These are phyloP conservation scores for Plantago coronopus DNA, from an alignment of 305 asterid genomes.

Conservation along the genomic window DNA sequence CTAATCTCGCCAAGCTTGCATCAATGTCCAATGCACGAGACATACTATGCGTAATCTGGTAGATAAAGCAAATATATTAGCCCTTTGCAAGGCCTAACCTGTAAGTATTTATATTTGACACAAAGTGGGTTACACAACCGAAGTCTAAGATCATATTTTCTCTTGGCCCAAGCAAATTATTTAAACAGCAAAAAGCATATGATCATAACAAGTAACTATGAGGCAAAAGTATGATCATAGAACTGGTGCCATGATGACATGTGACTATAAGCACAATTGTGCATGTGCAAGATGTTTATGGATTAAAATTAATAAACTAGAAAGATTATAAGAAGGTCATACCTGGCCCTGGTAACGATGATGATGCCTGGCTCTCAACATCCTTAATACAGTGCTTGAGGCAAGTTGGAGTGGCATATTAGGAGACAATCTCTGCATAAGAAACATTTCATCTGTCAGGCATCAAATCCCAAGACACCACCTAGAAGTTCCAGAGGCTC, in stretches of 20 bases:
- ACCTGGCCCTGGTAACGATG: constrained; percentile 89
- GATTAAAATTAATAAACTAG: constrained; percentile 4
- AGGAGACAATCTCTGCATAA: constrained; percentile 75
- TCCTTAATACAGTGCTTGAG: constrained; percentile 73
- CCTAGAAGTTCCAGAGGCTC: no score
- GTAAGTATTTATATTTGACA: neutral
- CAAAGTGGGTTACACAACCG: neutral
- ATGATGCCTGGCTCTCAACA: constrained; percentile 86
- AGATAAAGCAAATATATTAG: constrained; percentile 15
- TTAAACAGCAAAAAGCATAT: constrained; percentile 6
- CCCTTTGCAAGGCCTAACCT: constrained; percentile 3
- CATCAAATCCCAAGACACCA: neutral
- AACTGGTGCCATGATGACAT: constrained; percentile 1
- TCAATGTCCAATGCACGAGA: constrained; percentile 78
- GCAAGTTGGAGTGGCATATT: constrained; percentile 87
- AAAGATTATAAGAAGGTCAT: constrained; percentile 25
- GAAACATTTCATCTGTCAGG: constrained; percentile 17
- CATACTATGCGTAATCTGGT: constrained; percentile 69
- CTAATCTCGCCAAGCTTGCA: constrained; percentile 80
- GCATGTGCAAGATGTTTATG: constrained; percentile 1
- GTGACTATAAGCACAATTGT: neutral
- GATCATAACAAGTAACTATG: neutral
- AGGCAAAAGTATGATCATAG: neutral
- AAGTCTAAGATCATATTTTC: constrained; percentile 18
- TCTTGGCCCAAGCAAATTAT: constrained; percentile 11